Evolutionary conservation across 352 stramenopile species (phyloP).

Genomic region (Phytophthora aleatoria): DNA sequence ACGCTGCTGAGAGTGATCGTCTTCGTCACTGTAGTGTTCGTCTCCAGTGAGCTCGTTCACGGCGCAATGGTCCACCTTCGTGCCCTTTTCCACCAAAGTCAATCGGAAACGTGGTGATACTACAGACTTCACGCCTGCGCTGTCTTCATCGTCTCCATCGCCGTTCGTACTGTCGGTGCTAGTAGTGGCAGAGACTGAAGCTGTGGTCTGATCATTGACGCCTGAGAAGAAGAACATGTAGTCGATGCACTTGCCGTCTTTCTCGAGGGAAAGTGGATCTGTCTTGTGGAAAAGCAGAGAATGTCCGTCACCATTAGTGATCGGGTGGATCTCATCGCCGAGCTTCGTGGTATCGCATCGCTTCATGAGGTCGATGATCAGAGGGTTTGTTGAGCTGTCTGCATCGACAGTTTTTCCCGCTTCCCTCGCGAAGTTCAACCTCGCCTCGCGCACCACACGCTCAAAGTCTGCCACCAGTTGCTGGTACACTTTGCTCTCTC

Average conservation of each 20-base stretch:
- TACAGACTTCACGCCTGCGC: constrained; percentile 17
- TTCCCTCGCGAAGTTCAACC: constrained; percentile 28
- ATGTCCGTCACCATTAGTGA: constrained; percentile 85
- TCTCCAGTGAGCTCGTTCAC: constrained; percentile 41
- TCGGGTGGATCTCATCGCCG: constrained; percentile 56
- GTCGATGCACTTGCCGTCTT: constrained; percentile 87
- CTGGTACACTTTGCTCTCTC: constrained; percentile 67
- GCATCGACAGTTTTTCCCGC: constrained; percentile 14
- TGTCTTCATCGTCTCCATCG: constrained; percentile 27
- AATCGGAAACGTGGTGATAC: constrained; percentile 40
- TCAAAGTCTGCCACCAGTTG: constrained; percentile 58
- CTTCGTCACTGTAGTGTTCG: constrained; percentile 21
- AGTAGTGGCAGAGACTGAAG: neutral
- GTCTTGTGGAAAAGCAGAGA: constrained; percentile 56
- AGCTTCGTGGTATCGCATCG: constrained; percentile 55
- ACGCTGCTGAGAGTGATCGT: constrained; percentile 12
- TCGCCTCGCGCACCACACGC: constrained; percentile 39
- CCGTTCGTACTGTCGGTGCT: constrained; percentile 15
- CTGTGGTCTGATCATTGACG: constrained; percentile 29
- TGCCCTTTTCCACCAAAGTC: constrained; percentile 45
- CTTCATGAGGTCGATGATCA: constrained; percentile 78
- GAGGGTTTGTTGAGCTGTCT: constrained; percentile 10
- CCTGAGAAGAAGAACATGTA: constrained; percentile 81
- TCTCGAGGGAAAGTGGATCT: constrained; percentile 49
- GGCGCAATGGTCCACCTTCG: constrained; percentile 63